A percentile compares a stretch with the other conserved stretches of the same genome.
Conservation (phyloP, 495 filamentous ascomycete species). For the Monascus purpureus region DNA sequence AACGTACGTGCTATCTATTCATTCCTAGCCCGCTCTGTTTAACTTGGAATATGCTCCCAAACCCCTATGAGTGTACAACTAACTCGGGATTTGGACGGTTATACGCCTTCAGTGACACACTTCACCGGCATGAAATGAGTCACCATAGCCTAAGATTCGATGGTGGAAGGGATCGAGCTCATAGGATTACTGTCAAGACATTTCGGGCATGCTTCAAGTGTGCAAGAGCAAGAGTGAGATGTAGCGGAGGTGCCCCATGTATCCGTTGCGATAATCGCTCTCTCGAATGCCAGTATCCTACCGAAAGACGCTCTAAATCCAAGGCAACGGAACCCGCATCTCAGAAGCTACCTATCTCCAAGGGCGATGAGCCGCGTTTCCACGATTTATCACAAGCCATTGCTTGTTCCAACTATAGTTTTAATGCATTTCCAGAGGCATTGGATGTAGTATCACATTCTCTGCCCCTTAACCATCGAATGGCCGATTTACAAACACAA, state of each 20-base stretch:
- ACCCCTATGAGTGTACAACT: no score
- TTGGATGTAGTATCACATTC: no score
- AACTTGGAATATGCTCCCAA: no score
- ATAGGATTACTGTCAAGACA: slow-evolving; percentile 31
- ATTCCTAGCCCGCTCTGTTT: no score
- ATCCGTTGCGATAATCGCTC: slow-evolving; percentile 36
- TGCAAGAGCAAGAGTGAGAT: slow-evolving; percentile 40
- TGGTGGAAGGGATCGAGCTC: slow-evolving; percentile 24
- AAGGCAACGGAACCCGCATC: slow-evolving; percentile 11
- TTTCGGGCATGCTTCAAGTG: slow-evolving; percentile 42
- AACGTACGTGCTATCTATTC: slow-evolving; percentile 22
- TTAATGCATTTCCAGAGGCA: neutral
- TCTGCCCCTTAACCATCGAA: no score
- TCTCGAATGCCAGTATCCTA: slow-evolving; percentile 38
- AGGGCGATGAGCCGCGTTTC: slow-evolving; percentile 6
- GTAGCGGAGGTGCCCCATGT: slow-evolving; percentile 40
- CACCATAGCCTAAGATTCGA: slow-evolving; percentile 29
- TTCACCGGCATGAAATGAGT: slow-evolving; percentile 41
- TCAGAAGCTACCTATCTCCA: slow-evolving; percentile 3
- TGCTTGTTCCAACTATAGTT: neutral
- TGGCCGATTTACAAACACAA: no score
- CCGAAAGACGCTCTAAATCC: slow-evolving; percentile 26
- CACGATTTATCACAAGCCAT: neutral
- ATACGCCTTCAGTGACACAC: slow-evolving; percentile 33
- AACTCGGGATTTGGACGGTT: neutral